Percentiles rank a stretch among this genome's conserved stretches.
Evolutionary conservation across 2,329 filamentous ascomycete species (phyloP).

Genomic region (Sclerotinia subarctica): DNA sequence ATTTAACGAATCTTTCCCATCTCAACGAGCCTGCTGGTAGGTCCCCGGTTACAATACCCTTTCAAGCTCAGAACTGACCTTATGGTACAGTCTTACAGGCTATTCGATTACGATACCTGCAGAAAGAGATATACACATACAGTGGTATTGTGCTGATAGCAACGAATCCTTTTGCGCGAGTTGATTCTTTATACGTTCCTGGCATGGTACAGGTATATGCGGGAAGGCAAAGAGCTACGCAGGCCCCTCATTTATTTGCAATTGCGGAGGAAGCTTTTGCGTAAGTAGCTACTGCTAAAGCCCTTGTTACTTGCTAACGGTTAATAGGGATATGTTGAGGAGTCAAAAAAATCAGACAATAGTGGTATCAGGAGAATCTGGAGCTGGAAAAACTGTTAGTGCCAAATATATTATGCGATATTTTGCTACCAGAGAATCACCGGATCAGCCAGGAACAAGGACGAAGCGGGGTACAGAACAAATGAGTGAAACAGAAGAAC

Average conservation of each 20-base stretch:
- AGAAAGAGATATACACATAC: conserved; percentile 99
- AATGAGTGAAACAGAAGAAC: conserved; percentile 98
- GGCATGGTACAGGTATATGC: conserved; percentile 99
- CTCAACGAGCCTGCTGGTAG: conserved; percentile 96
- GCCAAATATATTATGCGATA: conserved; percentile 99
- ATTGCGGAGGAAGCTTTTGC: conserved; percentile 99
- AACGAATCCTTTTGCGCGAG: conserved; percentile 94
- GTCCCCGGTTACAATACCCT: neutral
- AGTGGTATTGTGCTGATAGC: conserved; percentile 98
- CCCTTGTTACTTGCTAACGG: conserved; percentile 41
- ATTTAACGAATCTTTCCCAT: conserved; percentile 95
- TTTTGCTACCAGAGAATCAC: conserved; percentile 94
- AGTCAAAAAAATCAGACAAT: conserved; percentile 96
- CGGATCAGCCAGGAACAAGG: conserved; percentile 77
- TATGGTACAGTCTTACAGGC: conserved; percentile 77
- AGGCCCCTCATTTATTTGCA: conserved; percentile 96
- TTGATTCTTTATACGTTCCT: conserved; percentile 96
- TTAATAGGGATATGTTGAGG: conserved; percentile 83
- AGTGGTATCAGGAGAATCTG: conserved; percentile 98
- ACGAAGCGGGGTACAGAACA: conserved; percentile 70
- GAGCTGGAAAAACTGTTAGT: conserved; percentile 97
- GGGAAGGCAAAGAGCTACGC: conserved; percentile 91
- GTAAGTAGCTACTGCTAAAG: conserved; percentile 50
- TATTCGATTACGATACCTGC: conserved; percentile 92
- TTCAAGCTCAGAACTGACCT: conserved; percentile 24